Base-by-base conservation (phyloP, 1,139 yeast species). In the Kodamaea derodonti region DNA sequence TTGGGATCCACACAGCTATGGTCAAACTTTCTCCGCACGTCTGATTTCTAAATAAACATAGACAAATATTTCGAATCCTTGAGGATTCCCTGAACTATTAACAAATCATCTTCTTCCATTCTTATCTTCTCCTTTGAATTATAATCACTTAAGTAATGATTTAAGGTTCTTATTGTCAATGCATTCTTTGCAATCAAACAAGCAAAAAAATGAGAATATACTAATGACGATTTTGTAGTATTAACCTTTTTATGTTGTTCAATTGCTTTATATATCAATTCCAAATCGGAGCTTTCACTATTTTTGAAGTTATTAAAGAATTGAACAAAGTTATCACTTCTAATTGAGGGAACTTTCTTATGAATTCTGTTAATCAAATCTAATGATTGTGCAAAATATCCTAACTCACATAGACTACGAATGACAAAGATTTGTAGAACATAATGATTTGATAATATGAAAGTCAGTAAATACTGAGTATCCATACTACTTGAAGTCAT, bases 371-470 rank as follows among this genome's bases (percentile, higher is more conserved):
- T 41, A 18, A 63, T 36, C 8, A 65, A 33, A 27, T 47, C 45
- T 20, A 52, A 42, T 1, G 72, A 67, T 38, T 60, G 62, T 4
- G 40, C 39, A 14, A 51, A 39, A 23, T 50, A 41, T 0, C 52
- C 54, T 14, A 56, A 37, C 9, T 56, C 51, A 30, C 69, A 61
- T 14, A 66, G 51, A 14, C 56, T 45, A 2, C 56, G 43, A 6
- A 61, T 43, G 3, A 66, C 39, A 36, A 62, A 65, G 2, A 47
- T 33, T 25, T 53, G 51, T 9, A 66, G 39, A 38, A 51, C 41
- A 24, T 38, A 51, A 41, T 65, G 71, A 26, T 49, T 46, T 2
- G 51, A 38, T n/a, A 44, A 34, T 14, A 58, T 46, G 5, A 55
- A 41, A 3, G 52, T 40, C 10, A 51, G 22, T 4, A 59, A 33